Base-by-base conservation (phyloP, 2,329 filamentous ascomycete genomes). In the Trichoderma sp. region DNA sequence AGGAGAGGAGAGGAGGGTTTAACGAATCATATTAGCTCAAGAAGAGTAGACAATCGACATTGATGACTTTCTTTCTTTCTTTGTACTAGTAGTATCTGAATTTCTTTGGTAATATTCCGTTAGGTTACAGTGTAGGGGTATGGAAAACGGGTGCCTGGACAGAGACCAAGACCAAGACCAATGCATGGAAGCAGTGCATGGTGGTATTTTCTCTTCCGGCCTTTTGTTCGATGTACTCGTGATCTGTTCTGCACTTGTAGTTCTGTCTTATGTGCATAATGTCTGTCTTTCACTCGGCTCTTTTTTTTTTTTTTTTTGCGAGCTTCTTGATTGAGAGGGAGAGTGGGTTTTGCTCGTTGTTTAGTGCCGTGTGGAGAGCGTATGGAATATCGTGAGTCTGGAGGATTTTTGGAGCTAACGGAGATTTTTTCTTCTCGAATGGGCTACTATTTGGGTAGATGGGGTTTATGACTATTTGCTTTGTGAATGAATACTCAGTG, bases 201-300 rank as follows among this genome's bases (percentile, higher is more conserved):
- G 66, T 68, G 38, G 66, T 50, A 68, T 68, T 53, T 31, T 38
- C 29, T 9, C n/a, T 21, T 56, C 56, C 33, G 45, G 18, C 18
- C 45, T 50, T 50, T 53, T 53, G 45, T 53, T 62, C 29, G 12
- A 16, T 41, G 16, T 3, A 53, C 21, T 33, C 66, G 33, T 69
- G 31, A 69, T 24, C 24, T 27, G 11, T n/a, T 56, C n/a, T 41
- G 24, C 18, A 33, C 29, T 12, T 68, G 21, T 4, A 18, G 38
- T 18, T 18, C 9, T 18, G 35, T 62, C 68, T 71, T 71, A 71
- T 71, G 68, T 63, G 68, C 68, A 63, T 71, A 71, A 29, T 16
- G 45, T 53, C n/a, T 21, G 14, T 21, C 45, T 53, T 21, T 38
- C 14, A 38, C 35, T 38, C 35, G 35, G 35, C n/a, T 53, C n/a